A percentile compares a stretch with the other conserved stretches of the same genome.
Evolutionary conservation across 352 stramenopile genomes (phyloP).

Genomic region (Globisporangium emineosum): DNA sequence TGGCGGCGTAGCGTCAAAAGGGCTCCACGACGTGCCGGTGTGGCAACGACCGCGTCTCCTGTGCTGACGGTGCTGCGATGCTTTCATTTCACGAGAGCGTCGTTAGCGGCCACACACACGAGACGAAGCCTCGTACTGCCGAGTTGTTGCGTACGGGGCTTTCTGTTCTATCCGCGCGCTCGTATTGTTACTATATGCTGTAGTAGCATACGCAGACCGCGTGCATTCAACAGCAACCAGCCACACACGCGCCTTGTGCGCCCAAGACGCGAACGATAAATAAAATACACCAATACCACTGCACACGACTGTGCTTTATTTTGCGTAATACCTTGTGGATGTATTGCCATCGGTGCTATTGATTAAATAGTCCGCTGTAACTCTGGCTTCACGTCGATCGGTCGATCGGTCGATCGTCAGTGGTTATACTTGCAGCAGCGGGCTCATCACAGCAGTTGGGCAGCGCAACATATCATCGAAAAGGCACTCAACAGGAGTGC

Average conservation of each 20-base stretch:
- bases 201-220: not conserved
- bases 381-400: too few species aligned
- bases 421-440: too few species aligned
- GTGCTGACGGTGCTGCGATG: not conserved
- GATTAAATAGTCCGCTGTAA: too few species aligned
- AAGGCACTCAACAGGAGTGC: too few species aligned
- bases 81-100: not conserved
- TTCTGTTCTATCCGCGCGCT: not conserved
- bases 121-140: not conserved
- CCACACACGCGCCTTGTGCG: not conserved
- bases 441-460: too few species aligned
- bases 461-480: too few species aligned
- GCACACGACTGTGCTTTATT: too few species aligned
- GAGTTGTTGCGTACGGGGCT: not conserved
- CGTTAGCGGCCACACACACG: not conserved
- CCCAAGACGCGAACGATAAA: not conserved
- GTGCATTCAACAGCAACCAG: not conserved
- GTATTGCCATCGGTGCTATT: too few species aligned
- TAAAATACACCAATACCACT: too few species aligned
- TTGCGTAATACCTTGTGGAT: too few species aligned
- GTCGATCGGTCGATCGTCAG: too few species aligned
- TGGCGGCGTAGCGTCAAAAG: not conserved
- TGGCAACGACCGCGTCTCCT: slow-evolving; percentile 3
- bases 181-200: not conserved
- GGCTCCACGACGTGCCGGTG: not conserved